Base-by-base conservation (phyloP, 2,329 filamentous ascomycete genomes). In the Beauveria sp. region DNA sequence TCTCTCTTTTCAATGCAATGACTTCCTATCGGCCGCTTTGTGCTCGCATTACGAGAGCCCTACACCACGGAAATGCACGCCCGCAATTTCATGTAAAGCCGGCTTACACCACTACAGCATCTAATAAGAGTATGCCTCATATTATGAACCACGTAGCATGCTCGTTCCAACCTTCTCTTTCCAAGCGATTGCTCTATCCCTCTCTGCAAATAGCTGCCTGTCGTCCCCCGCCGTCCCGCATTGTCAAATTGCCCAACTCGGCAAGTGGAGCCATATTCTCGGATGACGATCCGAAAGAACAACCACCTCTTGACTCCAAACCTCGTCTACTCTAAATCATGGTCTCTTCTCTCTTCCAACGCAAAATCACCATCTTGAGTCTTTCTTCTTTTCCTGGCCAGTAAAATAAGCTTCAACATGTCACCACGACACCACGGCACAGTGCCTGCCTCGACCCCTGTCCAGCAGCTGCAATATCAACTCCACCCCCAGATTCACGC, bases 401-500 rank as follows among this genome's bases (percentile, higher is more conserved):
- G 3, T n/a, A 20, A 51, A 10, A 46, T 1, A 5, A 46, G 5
- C 5, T 10, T 12, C 43, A 46, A 20, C 10, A 22, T 5, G 12
- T 10, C 22, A 26, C 46, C 22, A 16, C 46, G 62, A 4, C 52
- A 3, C 73, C 73, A 75, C 18, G 69, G 58, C 10, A 74, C 69
- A 65, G 75, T 64, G 51, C 63, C 66, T 0, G 73, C 73, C 2
- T 72, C 70, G 1, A 62, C 68, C 70, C 49, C 70, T 66, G 62
- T 64, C 68, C 54, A 75, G 38, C 34, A 73, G 64, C 66, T 72
- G 69, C 20, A 69, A 70, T 73, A 75, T 75, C 20, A 71, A 69
- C 24, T 74, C 73, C 8, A 75, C 71, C 73, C 73, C 75, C 58
- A 72, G 63, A 52, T 75, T 69, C 51, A 75, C 62, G 73, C 68